phyloP scores from a whole-genome alignment of 2,329 filamentous ascomycete genomes.

The Colletotrichum graminicola region DNA sequence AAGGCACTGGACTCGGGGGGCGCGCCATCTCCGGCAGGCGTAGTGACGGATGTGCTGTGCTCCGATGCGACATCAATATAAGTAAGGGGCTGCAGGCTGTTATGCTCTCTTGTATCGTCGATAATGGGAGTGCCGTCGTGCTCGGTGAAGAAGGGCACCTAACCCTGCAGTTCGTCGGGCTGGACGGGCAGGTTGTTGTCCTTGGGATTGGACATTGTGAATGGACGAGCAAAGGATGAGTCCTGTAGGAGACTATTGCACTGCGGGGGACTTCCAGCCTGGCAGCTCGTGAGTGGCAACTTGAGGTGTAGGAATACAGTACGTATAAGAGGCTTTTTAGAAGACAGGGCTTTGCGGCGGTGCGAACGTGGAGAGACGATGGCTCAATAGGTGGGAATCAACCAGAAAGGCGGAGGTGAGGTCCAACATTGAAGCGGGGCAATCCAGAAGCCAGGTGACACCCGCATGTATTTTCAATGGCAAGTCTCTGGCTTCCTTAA shows the following conservation, averaged over 20 bases:
- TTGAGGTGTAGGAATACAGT: not conserved
- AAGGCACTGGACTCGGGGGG: not conserved
- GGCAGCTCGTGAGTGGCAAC: not conserved
- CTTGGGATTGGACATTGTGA: slow-evolving; percentile 12
- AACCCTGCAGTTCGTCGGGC: slow-evolving; percentile 7
- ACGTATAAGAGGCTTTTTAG: not conserved
- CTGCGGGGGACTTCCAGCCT: not conserved
- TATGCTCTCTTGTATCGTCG: not conserved
- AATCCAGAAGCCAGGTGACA: not conserved
- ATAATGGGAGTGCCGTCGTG: slow-evolving; percentile 26
- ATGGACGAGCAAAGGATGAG: not conserved
- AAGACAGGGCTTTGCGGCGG: not conserved
- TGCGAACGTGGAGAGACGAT: not conserved
- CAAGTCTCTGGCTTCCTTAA: not conserved
- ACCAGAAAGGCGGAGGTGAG: not conserved
- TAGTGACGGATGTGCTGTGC: not conserved
- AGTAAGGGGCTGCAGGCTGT: not conserved
- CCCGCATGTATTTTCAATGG: too few relatives aligned
- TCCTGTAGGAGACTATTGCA: not conserved
- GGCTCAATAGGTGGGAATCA: too few relatives aligned
- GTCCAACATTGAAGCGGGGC: too few relatives aligned
- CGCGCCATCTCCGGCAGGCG: not conserved
- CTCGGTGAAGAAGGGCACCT: slow-evolving; percentile 36
- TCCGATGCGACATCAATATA: not conserved
- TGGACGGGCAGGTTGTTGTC: not conserved